Base-by-base conservation (phyloP, 345 rosid genomes). In the Syzygium aqueum region DNA sequence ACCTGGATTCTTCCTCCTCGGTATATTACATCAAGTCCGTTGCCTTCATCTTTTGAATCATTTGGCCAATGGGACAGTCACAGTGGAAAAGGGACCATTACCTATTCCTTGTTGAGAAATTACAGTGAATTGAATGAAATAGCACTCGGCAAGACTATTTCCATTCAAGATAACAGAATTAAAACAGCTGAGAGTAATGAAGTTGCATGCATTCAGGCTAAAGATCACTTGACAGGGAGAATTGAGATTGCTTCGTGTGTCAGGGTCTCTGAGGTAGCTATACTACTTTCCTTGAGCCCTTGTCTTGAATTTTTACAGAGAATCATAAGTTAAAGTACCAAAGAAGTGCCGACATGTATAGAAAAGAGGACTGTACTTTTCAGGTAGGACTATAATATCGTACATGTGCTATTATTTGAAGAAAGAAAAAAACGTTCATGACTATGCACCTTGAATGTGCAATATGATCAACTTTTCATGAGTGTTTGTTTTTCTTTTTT, bases 1-100 rank as follows among this genome's bases (percentile, higher is more conserved):
- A 95, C 99, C 88, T 96, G 99, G 99, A 84, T 96, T 90, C 95
- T 97, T 86, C 99, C 99, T 56, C 97, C 99, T 37, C 91, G 91
- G 86, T 97, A 96, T 91, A 85, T 94, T 37, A 92, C 98, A 89
- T 96, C 98, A 86, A 88, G 91, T 89, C 90, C 94, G 77, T 93
- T 97, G 89, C 95, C 97, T 28, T 93, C 89, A 51, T 94, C 96
- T 25, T 28, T 53, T 49, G 96, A 94, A 87, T 88, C 92, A 59
- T 90, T 89, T 73, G 91, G 92, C 86, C 91, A 92, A 56, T 89
- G 89, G 90, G 96, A 94, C 90, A 86, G 95, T 86, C 96, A 92
- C 80, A 92, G 88, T 91, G 91, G 87, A 87, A 94, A 92, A 91
- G 96, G 98, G 89, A 89, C 90, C 25, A 87, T 95, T 87, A 85